Evolutionary conservation across 768 basidiomycete species (phyloP), one percentile per base, ranked within the genome.

Genomic region (Leccinum boreale): DNA sequence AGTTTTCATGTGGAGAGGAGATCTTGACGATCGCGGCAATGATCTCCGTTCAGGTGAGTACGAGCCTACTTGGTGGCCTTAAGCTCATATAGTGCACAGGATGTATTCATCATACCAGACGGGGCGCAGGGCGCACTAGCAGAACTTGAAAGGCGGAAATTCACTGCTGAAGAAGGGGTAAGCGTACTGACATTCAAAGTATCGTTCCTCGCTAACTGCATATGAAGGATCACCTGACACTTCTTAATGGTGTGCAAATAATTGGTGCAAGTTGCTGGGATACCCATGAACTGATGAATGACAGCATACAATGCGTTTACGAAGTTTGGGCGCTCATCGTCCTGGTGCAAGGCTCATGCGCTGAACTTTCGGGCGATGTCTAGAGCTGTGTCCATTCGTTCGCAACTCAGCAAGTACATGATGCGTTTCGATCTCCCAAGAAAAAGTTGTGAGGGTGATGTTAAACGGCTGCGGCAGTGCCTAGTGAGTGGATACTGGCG

Each of bases 121-220:
- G 94, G 94, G 5, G 85, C 89, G 8, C 81, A 84, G 5, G 92
- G 92, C 12, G 92, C 93, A 1, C 70, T 93, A 31, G 94, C 90
- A 4, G 96, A 98, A 72, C 76, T 98, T 14, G 95, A 98, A 72
- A 80, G 94, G 52, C 77, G 97, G 57, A 98, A 98, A 70, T 98
- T 98, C 66, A 98, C 94, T 0, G 94, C 95, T 0, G 95, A 98
- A 73, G 97, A 99, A 83, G 97, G 97, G 67, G 94, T 94, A 47
- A 21, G 59, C 66, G 82, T 75, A 8, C 24, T 55, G 19, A 44
- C 19, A 8, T 29, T 19, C 21, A 17, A 50, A 19, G n/a, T 29
- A 35, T 31, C 50, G 9, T 21, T 19, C 39, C 21, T 53, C 3
- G 7, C 23, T 52, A 57, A 57, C 64, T 9, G 15, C 21, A 33